Conservation (phyloP, 1,284 basidiomycete genomes). For the Entoloma clypeatum region DNA sequence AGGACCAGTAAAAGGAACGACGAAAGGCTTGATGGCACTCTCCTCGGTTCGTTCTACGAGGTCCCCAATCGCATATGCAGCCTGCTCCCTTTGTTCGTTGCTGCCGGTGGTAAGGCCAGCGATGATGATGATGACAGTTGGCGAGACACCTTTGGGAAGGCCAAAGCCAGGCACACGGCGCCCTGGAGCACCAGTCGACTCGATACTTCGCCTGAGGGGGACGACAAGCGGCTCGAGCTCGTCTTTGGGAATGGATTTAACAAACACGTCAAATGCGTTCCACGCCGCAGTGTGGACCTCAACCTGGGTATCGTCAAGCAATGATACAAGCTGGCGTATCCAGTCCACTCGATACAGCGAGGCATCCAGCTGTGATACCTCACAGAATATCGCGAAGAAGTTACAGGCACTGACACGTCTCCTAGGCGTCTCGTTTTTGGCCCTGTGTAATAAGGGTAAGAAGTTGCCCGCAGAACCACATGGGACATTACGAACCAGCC, state of each 20-base stretch:
- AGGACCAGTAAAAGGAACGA: slow-evolving; percentile 94
- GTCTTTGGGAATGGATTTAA: slow-evolving; percentile 91
- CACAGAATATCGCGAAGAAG: slow-evolving; percentile 79
- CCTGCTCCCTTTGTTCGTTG: slow-evolving; percentile 87
- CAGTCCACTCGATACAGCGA: slow-evolving; percentile 90
- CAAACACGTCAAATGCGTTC: slow-evolving; percentile 81
- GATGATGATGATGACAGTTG: slow-evolving; percentile 86
- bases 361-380: slow-evolving; percentile 75
- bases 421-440: slow-evolving; percentile 66
- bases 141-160: slow-evolving; percentile 86
- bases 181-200: slow-evolving; percentile 80
- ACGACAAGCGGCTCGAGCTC: slow-evolving; percentile 89
- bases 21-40: slow-evolving; percentile 90
- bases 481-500: slow-evolving; percentile 61
- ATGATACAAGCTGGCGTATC: slow-evolving; percentile 88
- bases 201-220: slow-evolving; percentile 85
- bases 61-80: slow-evolving; percentile 92
- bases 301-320: slow-evolving; percentile 78
- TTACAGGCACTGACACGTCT: slow-evolving; percentile 78
- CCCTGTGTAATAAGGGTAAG: slow-evolving; percentile 43
- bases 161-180: slow-evolving; percentile 84
- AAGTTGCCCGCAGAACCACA: slow-evolving; percentile 9
- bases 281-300: slow-evolving; percentile 82
- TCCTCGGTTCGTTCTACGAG: slow-evolving; percentile 90
- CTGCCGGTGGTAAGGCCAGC: slow-evolving; percentile 81